phyloP scores from a whole-genome alignment of 2,329 filamentous ascomycete species.

The Penicillium concentricum region DNA sequence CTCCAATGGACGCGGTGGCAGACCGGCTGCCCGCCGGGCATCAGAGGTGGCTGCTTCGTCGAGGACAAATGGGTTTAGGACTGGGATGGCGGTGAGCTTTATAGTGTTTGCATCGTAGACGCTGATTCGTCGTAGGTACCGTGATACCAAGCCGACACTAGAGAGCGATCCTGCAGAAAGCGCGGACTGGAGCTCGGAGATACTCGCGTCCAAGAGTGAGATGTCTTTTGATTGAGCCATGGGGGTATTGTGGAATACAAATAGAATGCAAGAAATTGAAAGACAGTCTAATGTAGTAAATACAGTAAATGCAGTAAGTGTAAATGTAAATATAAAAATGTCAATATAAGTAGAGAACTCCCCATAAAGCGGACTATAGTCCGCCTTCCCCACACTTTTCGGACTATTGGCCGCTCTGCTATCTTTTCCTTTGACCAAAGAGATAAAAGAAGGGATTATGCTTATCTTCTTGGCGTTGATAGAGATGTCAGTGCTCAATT shows the following conservation, averaged over 20 bases:
- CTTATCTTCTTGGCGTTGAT: constrained; percentile 19
- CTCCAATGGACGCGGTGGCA: constrained; percentile 46
- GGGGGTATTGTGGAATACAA: neutral
- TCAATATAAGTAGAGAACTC: no score
- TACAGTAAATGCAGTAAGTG: no score
- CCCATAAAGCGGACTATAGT: neutral
- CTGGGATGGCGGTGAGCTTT: constrained; percentile 50
- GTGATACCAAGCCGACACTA: constrained; percentile 47
- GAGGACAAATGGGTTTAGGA: constrained; percentile 49
- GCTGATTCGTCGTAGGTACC: constrained; percentile 50
- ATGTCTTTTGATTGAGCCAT: constrained; percentile 14
- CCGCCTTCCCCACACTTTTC: constrained; percentile 1
- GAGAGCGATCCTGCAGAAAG: constrained; percentile 42
- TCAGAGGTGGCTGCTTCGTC: constrained; percentile 51
- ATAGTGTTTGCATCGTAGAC: constrained; percentile 46
- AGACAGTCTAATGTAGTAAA: no score
- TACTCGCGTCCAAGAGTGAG: constrained; percentile 49
- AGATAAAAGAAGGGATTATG: neutral
- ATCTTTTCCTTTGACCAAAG: neutral
- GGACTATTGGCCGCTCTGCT: constrained; percentile 5
- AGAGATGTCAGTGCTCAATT: no score
- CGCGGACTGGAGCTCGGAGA: constrained; percentile 46
- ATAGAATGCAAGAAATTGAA: neutral
- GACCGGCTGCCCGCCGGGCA: constrained; percentile 41
- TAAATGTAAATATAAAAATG: no score